A percentile compares a stretch with the other conserved stretches of the same genome.
phyloP scores from a whole-genome alignment of 345 rosid species.

The Eucalyptus marginata region DNA sequence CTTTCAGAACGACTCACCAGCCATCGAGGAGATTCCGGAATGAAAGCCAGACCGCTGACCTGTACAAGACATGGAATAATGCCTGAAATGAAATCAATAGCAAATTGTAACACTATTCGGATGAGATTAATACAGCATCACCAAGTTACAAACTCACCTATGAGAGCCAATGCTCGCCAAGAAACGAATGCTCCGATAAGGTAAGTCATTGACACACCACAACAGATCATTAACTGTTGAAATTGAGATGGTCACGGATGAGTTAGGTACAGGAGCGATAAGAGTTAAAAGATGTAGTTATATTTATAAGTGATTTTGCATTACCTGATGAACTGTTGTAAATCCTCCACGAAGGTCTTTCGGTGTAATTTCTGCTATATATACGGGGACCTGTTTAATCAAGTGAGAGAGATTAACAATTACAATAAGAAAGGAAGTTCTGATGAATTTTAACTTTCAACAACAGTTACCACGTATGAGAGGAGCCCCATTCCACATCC shows the following conservation, averaged over 20 bases:
- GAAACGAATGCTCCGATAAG: slow-evolving; percentile 53
- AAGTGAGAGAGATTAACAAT: background rate
- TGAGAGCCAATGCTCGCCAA: slow-evolving; percentile 61
- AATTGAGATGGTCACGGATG: background rate
- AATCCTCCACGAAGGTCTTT: slow-evolving; percentile 63
- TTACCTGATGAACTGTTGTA: slow-evolving; percentile 59
- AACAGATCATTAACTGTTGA: slow-evolving; percentile 66
- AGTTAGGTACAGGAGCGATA: background rate
- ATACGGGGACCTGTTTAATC: slow-evolving; percentile 49
- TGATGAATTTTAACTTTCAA: background rate
- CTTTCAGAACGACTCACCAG: slow-evolving; percentile 11
- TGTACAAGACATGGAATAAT: slow-evolving; percentile 28
- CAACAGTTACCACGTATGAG: slow-evolving; percentile 57
- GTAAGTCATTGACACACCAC: slow-evolving; percentile 47
- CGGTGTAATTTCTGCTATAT: slow-evolving; percentile 84
- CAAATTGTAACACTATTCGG: background rate
- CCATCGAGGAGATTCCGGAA: slow-evolving; percentile 60
- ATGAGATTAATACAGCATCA: background rate
- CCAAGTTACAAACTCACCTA: slow-evolving; percentile 23
- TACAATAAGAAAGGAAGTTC: background rate
- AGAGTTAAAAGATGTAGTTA: background rate
- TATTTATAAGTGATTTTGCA: background rate
- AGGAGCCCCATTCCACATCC: slow-evolving; percentile 67
- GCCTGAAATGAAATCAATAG: slow-evolving; percentile 9
- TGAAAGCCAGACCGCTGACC: slow-evolving; percentile 20